These are phyloP conservation scores for Boletus sensibilis DNA, from an alignment of 768 basidiomycete species.

Conservation along the genomic window DNA sequence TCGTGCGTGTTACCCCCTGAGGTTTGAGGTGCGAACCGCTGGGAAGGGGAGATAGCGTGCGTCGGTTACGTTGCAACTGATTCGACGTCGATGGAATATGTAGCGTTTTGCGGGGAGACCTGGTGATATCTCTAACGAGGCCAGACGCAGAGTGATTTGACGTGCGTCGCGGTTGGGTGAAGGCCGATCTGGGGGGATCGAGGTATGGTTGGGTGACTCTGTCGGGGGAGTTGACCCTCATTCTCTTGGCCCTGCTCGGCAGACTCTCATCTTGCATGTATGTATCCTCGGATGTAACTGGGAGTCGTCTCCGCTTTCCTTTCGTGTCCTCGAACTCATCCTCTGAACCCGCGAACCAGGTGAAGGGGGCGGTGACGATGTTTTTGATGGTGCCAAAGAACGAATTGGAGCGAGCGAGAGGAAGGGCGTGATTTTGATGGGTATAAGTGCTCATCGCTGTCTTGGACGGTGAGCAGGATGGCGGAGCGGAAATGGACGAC, in stretches of 20 bases:
- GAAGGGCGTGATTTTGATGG: constrained; percentile 30
- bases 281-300: constrained; percentile 23
- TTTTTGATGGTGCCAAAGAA: constrained; percentile 63
- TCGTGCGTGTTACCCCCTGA: constrained; percentile 50
- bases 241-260: constrained; percentile 45
- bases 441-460: constrained; percentile 32
- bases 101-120: constrained; percentile 31
- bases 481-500: constrained; percentile 15
- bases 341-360: constrained; percentile 50
- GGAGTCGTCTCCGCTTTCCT: constrained; percentile 56
- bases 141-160: constrained; percentile 21
- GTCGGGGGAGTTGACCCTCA: constrained; percentile 52
- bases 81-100: constrained; percentile 33
- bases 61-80: constrained; percentile 36
- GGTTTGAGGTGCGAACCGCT: constrained; percentile 35
- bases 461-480: constrained; percentile 16
- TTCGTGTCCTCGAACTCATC: constrained; percentile 50
- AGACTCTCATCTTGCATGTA: constrained; percentile 34
- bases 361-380: constrained; percentile 61
- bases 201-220: constrained; percentile 44
- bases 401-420: constrained; percentile 54
- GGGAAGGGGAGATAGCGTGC: constrained; percentile 44
- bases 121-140: constrained; percentile 21
- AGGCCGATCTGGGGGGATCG: constrained; percentile 52
- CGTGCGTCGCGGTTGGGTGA: constrained; percentile 29